Conservation (phyloP, 306 rosid species). For the Trifolium fragiferum region DNA sequence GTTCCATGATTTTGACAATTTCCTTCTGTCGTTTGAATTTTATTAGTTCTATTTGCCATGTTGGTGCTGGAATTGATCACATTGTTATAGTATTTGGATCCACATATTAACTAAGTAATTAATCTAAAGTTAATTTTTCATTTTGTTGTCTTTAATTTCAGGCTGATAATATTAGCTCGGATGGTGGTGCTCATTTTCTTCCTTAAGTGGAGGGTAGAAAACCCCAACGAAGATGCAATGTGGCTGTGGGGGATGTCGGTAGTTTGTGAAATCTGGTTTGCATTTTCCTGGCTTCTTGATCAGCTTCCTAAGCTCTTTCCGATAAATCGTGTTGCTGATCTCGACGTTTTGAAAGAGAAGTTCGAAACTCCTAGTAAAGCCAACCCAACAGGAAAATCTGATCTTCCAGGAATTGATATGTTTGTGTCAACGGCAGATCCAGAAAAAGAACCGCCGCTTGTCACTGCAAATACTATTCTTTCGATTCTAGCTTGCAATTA, state of each 20-base stretch:
- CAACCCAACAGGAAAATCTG: constrained; percentile 74
- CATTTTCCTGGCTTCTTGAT: constrained; percentile 85
- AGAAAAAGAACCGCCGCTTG: constrained; percentile 83
- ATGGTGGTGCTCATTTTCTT: constrained; percentile 63
- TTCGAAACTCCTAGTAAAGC: constrained; percentile 68
- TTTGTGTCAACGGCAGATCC: constrained; percentile 88
- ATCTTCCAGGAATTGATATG: constrained; percentile 80
- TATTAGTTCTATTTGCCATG: constrained; percentile 3
- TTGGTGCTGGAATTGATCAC: constrained; percentile 22
- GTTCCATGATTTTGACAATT: constrained; percentile 20
- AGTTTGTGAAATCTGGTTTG: constrained; percentile 87
- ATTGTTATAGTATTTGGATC: constrained; percentile 16
- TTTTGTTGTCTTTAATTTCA: constrained; percentile 43
- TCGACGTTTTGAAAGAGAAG: constrained; percentile 65
- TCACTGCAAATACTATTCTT: constrained; percentile 82
- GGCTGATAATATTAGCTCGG: constrained; percentile 64
- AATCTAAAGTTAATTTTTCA: constrained; percentile 14
- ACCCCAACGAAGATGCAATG: constrained; percentile 75
- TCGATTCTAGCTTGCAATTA: constrained; percentile 77
- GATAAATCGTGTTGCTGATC: constrained; percentile 59
- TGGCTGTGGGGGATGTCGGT: constrained; percentile 89
- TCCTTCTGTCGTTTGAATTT: not conserved
- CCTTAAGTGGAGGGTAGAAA: constrained; percentile 61
- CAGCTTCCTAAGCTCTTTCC: constrained; percentile 89
- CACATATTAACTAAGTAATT: not conserved